Evolutionary conservation across 352 stramenopile genomes (phyloP).

Genomic region (Globisporangium echinulatum): DNA sequence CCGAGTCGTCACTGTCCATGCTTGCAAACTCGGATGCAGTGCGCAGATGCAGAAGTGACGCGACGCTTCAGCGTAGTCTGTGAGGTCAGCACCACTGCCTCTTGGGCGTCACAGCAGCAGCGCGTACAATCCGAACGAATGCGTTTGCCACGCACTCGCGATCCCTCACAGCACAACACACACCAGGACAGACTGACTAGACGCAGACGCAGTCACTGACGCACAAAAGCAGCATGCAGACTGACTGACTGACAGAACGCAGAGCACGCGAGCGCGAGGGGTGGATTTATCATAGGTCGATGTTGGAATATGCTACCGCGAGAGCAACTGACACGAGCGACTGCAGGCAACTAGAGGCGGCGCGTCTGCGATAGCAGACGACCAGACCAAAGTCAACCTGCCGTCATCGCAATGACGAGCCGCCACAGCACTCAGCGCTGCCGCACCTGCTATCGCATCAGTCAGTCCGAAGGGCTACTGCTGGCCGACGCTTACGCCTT

Average conservation of each 20-base stretch:
- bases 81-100: neutral
- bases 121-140: no score
- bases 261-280: constrained; percentile 7
- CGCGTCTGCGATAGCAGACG: no score
- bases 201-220: no score
- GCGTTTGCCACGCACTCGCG: no score
- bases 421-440: neutral
- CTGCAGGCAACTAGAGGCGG: constrained; percentile 15
- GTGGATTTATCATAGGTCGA: constrained; percentile 40
- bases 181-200: no score
- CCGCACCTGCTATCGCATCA: no score
- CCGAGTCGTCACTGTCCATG: constrained; percentile 75
- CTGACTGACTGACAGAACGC: neutral
- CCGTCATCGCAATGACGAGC: neutral
- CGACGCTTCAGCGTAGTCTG: neutral
- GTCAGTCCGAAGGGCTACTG: constrained; percentile 9
- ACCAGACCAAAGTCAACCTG: no score
- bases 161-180: no score
- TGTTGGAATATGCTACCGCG: constrained; percentile 43
- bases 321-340: constrained; percentile 9
- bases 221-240: neutral
- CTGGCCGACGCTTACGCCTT: constrained; percentile 51
- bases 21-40: no score
- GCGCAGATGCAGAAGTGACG: no score
- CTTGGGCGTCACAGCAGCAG: no score